A percentile compares a stretch with the other conserved stretches of the same genome.
Conservation (phyloP, 306 rosid species). For the Alnus rubra region DNA sequence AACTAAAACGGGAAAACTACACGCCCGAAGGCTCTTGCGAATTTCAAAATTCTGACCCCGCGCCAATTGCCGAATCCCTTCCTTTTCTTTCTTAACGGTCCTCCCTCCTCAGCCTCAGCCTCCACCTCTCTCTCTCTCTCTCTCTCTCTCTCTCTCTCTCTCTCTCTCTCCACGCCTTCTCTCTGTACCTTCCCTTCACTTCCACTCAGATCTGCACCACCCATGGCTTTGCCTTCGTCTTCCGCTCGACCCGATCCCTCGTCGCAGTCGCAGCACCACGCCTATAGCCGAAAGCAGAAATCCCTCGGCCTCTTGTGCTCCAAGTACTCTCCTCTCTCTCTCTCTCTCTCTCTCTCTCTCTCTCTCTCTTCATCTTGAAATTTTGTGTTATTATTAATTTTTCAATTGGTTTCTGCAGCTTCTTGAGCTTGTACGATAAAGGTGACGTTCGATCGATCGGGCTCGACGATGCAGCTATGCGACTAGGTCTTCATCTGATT, state of each 20-base stretch:
- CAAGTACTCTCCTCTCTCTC: conserved; percentile 43
- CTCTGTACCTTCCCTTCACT: not conserved
- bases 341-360: not conserved
- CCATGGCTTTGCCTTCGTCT: conserved; percentile 44
- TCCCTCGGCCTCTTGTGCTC: conserved; percentile 91
- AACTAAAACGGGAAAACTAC: not conserved
- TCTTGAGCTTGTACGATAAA: conserved; percentile 71
- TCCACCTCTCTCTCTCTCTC: not conserved
- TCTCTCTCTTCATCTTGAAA: too few species aligned
- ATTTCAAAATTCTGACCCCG: conserved; percentile 52
- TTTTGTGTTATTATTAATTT: not conserved
- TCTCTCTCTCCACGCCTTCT: not conserved
- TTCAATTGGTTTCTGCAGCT: conserved; percentile 31
- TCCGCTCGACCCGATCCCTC: conserved; percentile 36
- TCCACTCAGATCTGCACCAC: not conserved
- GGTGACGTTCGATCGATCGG: conserved; percentile 64
- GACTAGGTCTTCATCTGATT: conserved; percentile 55
- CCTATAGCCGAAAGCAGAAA: conserved; percentile 63
- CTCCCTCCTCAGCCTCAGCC: not conserved
- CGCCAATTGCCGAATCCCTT: conserved; percentile 36
- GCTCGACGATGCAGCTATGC: conserved; percentile 86
- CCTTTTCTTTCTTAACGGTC: conserved; percentile 35
- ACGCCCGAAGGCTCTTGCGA: not conserved
- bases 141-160: conserved; percentile 10
- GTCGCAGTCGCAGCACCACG: conserved; percentile 42